phyloP scores from a whole-genome alignment of 345 rosid genomes.

The Rhizophora apiculata region DNA sequence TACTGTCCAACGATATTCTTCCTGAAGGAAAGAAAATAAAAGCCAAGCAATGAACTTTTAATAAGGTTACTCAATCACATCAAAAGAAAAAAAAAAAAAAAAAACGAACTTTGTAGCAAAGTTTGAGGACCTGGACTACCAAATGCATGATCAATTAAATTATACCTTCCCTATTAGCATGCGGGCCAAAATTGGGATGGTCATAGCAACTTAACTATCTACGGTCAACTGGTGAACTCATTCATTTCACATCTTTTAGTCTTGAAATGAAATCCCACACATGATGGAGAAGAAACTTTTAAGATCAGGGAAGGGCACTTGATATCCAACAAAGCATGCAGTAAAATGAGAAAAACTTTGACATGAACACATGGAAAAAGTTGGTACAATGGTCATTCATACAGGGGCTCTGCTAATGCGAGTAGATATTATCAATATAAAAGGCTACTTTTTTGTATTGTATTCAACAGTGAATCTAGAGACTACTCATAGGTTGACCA shows the following conservation, averaged over 20 bases:
- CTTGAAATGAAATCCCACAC: too few relatives aligned
- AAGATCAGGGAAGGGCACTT: too few relatives aligned
- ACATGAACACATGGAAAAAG: background rate
- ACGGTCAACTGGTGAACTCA: too few relatives aligned
- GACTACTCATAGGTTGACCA: too few relatives aligned
- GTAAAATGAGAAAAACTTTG: too few relatives aligned
- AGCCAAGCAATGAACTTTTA: constrained; percentile 14
- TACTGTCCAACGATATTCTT: constrained; percentile 94
- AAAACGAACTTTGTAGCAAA: background rate
- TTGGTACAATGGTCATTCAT: background rate
- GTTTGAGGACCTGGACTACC: background rate
- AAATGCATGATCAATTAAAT: background rate
- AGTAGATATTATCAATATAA: background rate
- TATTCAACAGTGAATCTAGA: too few relatives aligned
- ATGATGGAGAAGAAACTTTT: too few relatives aligned
- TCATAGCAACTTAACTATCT: background rate
- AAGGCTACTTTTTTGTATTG: background rate
- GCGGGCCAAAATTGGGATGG: background rate
- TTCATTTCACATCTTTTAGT: too few relatives aligned
- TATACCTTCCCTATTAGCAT: background rate
- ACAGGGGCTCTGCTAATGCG: background rate
- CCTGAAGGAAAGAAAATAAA: constrained; percentile 41
- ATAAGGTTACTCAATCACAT: background rate
- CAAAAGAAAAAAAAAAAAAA: background rate
- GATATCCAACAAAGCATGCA: too few relatives aligned